Base-by-base conservation (phyloP, 495 filamentous ascomycete species). In the Aspergillus mulundensis region DNA sequence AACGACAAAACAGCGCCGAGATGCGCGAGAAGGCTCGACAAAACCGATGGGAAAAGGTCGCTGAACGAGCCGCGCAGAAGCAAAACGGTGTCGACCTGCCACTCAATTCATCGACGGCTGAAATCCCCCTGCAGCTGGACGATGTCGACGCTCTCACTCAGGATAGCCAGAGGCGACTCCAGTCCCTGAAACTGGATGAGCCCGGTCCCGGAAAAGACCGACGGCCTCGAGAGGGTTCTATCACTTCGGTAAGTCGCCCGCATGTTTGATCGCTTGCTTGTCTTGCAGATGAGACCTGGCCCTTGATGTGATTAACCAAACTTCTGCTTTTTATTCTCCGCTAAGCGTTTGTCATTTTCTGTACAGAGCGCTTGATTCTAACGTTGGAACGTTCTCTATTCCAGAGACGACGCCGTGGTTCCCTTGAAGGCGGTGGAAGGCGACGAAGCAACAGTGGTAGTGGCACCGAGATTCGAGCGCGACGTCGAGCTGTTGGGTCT, bases 1-100 rank as follows among this genome's bases (percentile, higher is more conserved):
- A 97, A 67, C 85, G 91, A 58, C 93, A 97, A 71, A 94, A 91
- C 69, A 90, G 82, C 58, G 89, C 90, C 14, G 85, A 90, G 1
- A 79, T 92, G 38, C 81, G 90, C 30, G 83, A 95, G 64, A 82
- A 84, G 58, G 76, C 81, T 39, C 85, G 94, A 53, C 80, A 91
- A 63, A 82, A 81, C 46, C 87, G 92, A 61, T 99, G 94, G 94
- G 90, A 92, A 25, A 82, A 85, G 59, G 78, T 99, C 21, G 77
- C 85, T 44, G 87, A 95, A 50, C 84, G 87, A 68, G 91, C 95
- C 55, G 86, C 85, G 56, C 77, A 84, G 52, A 65, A 75, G 52
- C 77, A 81, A 72, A 86, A 86, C 56, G 81, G 77, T 16, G 73
- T 74, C 55, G 40, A 61, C 19, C 71, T 66, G 34, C 63, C 63